These are phyloP conservation scores for Zizania palustris DNA, from an alignment of 202 grass and related monocot genomes.

Conservation along the genomic window DNA sequence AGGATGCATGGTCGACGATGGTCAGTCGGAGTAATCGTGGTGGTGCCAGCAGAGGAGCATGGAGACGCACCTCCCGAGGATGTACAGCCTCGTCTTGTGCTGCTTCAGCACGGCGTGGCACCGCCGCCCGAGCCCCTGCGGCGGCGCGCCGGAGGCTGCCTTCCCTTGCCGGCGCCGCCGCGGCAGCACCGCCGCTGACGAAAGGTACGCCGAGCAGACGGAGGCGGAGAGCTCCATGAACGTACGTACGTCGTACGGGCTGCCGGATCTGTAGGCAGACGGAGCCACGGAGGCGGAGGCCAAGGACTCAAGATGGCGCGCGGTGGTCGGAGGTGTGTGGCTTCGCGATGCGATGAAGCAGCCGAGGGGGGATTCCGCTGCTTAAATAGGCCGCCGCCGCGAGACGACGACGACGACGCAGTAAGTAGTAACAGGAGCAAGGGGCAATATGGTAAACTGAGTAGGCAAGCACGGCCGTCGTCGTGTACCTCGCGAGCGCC, in stretches of 20 bases:
- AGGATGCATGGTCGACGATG: too few relatives aligned
- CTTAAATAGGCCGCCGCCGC: conserved; percentile 43
- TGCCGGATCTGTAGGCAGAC: too few relatives aligned
- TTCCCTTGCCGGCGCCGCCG: conserved; percentile 18
- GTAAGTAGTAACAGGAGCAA: too few relatives aligned
- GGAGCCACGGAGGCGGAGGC: too few relatives aligned
- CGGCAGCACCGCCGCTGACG: neutral
- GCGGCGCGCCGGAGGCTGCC: conserved; percentile 5
- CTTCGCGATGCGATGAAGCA: neutral
- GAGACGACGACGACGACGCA: neutral
- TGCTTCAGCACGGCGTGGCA: conserved; percentile 71
- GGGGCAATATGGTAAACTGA: neutral
- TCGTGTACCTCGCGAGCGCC: neutral
- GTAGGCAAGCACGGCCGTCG: neutral
- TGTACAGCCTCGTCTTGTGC: conserved; percentile 82
- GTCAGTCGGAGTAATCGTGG: conserved; percentile 60
- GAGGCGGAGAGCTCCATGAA: conserved; percentile 52
- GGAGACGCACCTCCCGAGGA: conserved; percentile 65
- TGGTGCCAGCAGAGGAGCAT: conserved; percentile 76
- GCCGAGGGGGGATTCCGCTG: neutral
- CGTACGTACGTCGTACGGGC: neutral
- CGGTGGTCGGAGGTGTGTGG: neutral
- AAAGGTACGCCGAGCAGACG: conserved; percentile 25
- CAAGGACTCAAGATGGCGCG: too few relatives aligned
- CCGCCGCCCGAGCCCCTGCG: conserved; percentile 27